These are phyloP conservation scores for Forsythia suspensa DNA, from an alignment of 257 asterid species.

Conservation along the genomic window DNA sequence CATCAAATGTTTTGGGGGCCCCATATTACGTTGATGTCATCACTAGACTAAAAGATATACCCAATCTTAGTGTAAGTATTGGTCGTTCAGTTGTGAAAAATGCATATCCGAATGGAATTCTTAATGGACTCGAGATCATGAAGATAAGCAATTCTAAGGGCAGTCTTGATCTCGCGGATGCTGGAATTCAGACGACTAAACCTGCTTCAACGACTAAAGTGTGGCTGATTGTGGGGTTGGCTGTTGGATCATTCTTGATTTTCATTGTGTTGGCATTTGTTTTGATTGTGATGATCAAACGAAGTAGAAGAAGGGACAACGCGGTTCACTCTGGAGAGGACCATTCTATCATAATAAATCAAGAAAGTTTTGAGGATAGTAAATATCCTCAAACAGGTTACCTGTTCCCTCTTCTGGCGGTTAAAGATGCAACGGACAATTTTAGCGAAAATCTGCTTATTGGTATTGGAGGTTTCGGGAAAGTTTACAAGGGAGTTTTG, in stretches of 20 bases:
- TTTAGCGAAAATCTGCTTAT: slow-evolving; percentile 47
- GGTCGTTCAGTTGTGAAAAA: slow-evolving; percentile 52
- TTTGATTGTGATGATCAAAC: slow-evolving; percentile 32
- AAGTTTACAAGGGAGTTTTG: slow-evolving; percentile 49
- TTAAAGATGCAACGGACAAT: slow-evolving; percentile 57
- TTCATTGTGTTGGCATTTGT: slow-evolving; percentile 12
- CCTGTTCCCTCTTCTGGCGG: slow-evolving; percentile 43
- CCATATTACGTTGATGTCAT: background rate
- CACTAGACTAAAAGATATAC: background rate
- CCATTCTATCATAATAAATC: slow-evolving; percentile 30
- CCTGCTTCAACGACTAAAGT: slow-evolving; percentile 53
- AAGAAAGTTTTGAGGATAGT: slow-evolving; percentile 42
- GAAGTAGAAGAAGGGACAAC: slow-evolving; percentile 47
- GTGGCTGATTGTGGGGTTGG: slow-evolving; percentile 66
- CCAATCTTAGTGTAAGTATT: slow-evolving; percentile 50
- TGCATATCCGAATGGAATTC: slow-evolving; percentile 51
- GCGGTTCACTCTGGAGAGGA: background rate
- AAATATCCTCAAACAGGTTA: slow-evolving; percentile 64
- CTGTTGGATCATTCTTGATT: slow-evolving; percentile 36
- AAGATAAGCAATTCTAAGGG: slow-evolving; percentile 61
- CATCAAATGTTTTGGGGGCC: background rate
- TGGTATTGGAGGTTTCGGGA: slow-evolving; percentile 60
- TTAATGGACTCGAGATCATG: slow-evolving; percentile 79
- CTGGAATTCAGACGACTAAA: background rate
- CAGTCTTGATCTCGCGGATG: slow-evolving; percentile 41